Conservation (phyloP, 75 land plant species). For the Ceratopteris richardii region DNA sequence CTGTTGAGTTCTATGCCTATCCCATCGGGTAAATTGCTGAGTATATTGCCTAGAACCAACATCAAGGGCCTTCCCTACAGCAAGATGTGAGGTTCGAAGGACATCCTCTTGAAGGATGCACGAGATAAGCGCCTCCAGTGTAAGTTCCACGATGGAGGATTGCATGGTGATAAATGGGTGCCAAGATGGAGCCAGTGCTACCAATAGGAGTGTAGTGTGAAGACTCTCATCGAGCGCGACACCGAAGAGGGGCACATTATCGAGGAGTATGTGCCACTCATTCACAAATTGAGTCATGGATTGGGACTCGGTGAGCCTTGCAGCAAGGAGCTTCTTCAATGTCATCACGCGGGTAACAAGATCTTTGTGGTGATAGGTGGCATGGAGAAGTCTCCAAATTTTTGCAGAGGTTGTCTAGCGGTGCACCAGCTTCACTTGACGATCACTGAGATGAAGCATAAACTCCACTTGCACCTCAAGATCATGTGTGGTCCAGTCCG, state of each 20-base stretch:
- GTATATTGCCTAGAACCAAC: background rate
- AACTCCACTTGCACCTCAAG: background rate
- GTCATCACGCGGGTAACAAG: too few species aligned
- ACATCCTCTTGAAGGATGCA: background rate
- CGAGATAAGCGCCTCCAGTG: background rate
- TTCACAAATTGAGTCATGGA: background rate
- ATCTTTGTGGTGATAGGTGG: too few species aligned
- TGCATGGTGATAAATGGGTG: background rate
- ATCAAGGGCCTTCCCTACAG: background rate
- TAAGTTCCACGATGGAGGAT: background rate
- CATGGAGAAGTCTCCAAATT: background rate
- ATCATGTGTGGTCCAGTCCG: too few species aligned
- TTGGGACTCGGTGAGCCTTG: background rate
- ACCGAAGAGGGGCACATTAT: too few species aligned
- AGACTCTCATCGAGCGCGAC: background rate
- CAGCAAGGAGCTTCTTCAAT: background rate
- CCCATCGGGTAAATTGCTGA: background rate
- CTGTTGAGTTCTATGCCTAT: background rate
- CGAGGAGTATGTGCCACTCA: background rate
- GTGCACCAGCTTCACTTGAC: background rate
- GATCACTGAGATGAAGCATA: background rate
- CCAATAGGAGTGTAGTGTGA: background rate
- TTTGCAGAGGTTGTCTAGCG: background rate
- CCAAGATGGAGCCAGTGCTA: background rate
- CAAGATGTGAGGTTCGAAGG: background rate